Conservation (phyloP, 1,284 basidiomycete genomes). For the Heliocybe sulcata region DNA sequence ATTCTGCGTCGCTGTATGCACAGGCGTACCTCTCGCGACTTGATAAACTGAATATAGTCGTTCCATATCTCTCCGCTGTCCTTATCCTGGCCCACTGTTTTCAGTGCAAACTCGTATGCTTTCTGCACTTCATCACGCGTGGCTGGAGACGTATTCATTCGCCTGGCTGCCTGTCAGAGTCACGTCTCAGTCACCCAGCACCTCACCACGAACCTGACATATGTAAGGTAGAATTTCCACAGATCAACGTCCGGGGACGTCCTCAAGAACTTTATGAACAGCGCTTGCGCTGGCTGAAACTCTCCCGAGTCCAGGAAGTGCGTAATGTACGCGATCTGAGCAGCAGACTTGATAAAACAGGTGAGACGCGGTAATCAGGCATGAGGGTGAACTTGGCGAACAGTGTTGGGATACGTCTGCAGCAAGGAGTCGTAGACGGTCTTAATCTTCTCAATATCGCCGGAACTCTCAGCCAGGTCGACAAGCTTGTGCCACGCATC, state of each 20-base stretch:
- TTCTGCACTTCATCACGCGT: constrained; percentile 74
- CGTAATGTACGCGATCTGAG: constrained; percentile 77
- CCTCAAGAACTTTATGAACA: constrained; percentile 80
- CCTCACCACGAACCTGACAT: constrained; percentile 49
- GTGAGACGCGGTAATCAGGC: constrained; percentile 11
- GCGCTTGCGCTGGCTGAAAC: constrained; percentile 65
- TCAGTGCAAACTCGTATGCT: constrained; percentile 92
- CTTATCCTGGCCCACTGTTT: constrained; percentile 84
- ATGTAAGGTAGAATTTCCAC: constrained; percentile 82
- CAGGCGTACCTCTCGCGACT: constrained; percentile 63
- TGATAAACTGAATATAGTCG: constrained; percentile 81
- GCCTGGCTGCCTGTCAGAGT: constrained; percentile 15
- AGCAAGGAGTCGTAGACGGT: constrained; percentile 70
- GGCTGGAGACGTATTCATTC: constrained; percentile 40
- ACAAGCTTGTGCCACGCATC: constrained; percentile 66
- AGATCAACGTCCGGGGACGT: constrained; percentile 80
- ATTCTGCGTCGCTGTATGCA: constrained; percentile 5
- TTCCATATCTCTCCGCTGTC: constrained; percentile 72
- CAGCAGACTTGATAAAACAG: constrained; percentile 43
- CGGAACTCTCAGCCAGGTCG: constrained; percentile 57
- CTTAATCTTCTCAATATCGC: constrained; percentile 62
- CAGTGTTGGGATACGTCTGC: constrained; percentile 73
- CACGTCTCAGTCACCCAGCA: not conserved
- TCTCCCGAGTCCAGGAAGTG: constrained; percentile 64
- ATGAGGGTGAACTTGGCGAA: constrained; percentile 29